Evolutionary conservation across 1,139 yeast species (phyloP).

Genomic region (Meyerozyma carpophila): DNA sequence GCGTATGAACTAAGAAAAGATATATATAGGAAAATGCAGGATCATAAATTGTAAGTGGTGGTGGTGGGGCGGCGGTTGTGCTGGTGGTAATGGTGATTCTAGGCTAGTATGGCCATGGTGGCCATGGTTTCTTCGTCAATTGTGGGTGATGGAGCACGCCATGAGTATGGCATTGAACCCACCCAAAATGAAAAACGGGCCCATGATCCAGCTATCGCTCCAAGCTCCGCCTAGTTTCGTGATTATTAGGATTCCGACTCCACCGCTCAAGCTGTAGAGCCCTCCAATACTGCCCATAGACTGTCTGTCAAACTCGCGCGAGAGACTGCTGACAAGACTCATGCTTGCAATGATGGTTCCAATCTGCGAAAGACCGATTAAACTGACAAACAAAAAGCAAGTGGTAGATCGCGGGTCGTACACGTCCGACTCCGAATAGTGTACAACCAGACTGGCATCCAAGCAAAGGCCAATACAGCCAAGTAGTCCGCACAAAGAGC

Average conservation of each 20-base stretch:
- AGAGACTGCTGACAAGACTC: slow-evolving; percentile 33
- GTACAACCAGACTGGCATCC: neutral
- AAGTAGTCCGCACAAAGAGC: slow-evolving; percentile 37
- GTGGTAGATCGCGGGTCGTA: slow-evolving; percentile 32
- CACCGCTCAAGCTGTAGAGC: slow-evolving; percentile 61
- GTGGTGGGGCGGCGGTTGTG: neutral
- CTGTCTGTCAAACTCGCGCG: slow-evolving; percentile 10
- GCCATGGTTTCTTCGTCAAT: neutral
- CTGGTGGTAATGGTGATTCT: neutral
- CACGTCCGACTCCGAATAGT: slow-evolving; percentile 6
- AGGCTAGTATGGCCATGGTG: neutral
- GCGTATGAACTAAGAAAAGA: neutral
- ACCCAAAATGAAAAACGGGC: slow-evolving; percentile 56
- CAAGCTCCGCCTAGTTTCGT: slow-evolving; percentile 58
- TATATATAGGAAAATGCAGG: neutral
- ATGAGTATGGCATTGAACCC: slow-evolving; percentile 28
- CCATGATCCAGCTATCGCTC: slow-evolving; percentile 53
- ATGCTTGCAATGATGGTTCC: slow-evolving; percentile 52
- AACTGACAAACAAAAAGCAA: slow-evolving; percentile 28
- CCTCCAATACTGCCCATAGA: slow-evolving; percentile 65
- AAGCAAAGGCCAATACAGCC: slow-evolving; percentile 31
- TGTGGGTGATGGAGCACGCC: slow-evolving; percentile 1
- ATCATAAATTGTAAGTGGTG: neutral
- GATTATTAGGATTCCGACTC: slow-evolving; percentile 59
- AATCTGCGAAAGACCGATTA: slow-evolving; percentile 43